phyloP scores from a whole-genome alignment of 2,329 filamentous ascomycete genomes.

The Xylariaceae sp. region DNA sequence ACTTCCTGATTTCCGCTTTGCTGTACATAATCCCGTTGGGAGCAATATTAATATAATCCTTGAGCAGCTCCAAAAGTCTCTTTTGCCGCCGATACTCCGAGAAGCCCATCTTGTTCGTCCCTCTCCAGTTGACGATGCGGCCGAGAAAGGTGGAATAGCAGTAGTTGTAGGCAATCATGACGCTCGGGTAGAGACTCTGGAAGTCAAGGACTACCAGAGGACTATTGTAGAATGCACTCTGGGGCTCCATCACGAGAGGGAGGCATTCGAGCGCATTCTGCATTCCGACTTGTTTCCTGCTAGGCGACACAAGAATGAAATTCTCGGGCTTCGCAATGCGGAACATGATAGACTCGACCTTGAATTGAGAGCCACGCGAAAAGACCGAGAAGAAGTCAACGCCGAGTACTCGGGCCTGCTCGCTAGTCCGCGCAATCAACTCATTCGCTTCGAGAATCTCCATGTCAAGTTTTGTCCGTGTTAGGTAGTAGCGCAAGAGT shows the following conservation, averaged over 20 bases:
- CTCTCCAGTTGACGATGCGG: constrained; percentile 80
- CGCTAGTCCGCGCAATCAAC: constrained; percentile 79
- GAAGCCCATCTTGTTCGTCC: constrained; percentile 91
- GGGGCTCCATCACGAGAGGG: constrained; percentile 94
- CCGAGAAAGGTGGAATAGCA: constrained; percentile 97
- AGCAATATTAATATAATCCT: constrained; percentile 83
- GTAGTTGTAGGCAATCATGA: constrained; percentile 99
- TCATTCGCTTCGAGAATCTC: constrained; percentile 89
- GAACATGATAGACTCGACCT: constrained; percentile 98
- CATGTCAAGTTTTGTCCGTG: constrained; percentile 73
- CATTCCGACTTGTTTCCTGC: constrained; percentile 81
- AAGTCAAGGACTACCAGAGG: constrained; percentile 91
- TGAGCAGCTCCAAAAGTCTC: constrained; percentile 67
- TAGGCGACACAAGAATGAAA: constrained; percentile 84
- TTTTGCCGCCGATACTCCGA: constrained; percentile 75
- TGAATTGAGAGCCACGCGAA: constrained; percentile 92
- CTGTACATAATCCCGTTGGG: constrained; percentile 97
- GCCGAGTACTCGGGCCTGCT: constrained; percentile 86
- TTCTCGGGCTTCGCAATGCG: constrained; percentile 96
- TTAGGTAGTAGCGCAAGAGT: constrained; percentile 70
- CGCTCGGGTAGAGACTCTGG: constrained; percentile 89
- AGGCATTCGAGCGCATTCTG: constrained; percentile 94
- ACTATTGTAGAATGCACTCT: constrained; percentile 87
- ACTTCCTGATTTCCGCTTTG: constrained; percentile 79
- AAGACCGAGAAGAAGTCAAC: constrained; percentile 98